These are phyloP conservation scores for Citrus maxima DNA, from an alignment of 345 rosid species.

Conservation along the genomic window DNA sequence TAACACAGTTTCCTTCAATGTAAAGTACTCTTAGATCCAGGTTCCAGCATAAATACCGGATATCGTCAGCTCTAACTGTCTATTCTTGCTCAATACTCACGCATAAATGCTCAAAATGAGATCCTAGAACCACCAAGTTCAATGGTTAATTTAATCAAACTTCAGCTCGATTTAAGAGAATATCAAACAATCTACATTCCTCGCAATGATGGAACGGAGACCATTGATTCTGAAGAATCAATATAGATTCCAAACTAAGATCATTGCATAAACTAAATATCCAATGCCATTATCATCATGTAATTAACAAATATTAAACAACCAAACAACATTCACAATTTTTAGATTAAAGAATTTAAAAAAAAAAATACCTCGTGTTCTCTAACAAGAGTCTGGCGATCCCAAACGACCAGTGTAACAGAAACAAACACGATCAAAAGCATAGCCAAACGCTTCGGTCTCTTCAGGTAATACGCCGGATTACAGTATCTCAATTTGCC, in stretches of 20 bases:
- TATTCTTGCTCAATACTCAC: background rate
- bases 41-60: background rate
- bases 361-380: slow-evolving; percentile 56
- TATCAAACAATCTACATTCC: background rate
- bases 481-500: slow-evolving; percentile 55
- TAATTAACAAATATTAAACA: background rate
- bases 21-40: background rate
- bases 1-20: background rate
- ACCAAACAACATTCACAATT: background rate
- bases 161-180: background rate
- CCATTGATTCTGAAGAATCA: background rate
- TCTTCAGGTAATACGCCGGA: slow-evolving; percentile 69
- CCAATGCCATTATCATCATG: background rate
- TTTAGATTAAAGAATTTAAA: background rate
- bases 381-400: slow-evolving; percentile 74
- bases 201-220: background rate
- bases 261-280: background rate
- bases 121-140: background rate
- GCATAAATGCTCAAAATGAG: background rate
- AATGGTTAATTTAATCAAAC: background rate
- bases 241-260: background rate
- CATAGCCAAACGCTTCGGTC: slow-evolving; percentile 71
- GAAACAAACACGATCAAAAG: slow-evolving; percentile 65
- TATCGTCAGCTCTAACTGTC: background rate
- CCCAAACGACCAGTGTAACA: slow-evolving; percentile 67